These are phyloP conservation scores for Digitaria exilis DNA, from an alignment of 202 grass and related monocot genomes.

Conservation along the genomic window DNA sequence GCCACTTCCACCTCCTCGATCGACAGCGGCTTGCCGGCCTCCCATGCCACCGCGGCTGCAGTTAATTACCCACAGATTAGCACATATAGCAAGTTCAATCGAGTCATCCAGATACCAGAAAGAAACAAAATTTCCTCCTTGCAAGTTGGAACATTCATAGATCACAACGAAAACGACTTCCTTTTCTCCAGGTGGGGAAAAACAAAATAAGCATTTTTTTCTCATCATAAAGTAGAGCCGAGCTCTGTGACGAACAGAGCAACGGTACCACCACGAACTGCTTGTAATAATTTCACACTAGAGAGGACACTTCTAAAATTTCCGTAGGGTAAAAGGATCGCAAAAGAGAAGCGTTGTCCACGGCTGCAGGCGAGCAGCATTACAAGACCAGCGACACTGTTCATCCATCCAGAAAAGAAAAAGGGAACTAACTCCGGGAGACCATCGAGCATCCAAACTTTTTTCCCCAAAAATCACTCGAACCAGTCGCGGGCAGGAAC, in stretches of 20 bases:
- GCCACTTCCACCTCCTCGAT: constrained; percentile 95
- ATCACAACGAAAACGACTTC: neutral
- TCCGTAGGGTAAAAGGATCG: too few relatives aligned
- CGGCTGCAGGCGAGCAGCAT: neutral
- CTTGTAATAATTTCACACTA: neutral
- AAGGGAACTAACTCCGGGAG: too few relatives aligned
- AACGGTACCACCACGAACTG: neutral
- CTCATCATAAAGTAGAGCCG: neutral
- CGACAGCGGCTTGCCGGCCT: constrained; percentile 77
- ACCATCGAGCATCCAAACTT: neutral
- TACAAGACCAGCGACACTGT: neutral
- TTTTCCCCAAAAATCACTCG: neutral
- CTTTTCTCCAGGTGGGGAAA: neutral
- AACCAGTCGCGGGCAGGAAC: neutral
- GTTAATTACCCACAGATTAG: neutral
- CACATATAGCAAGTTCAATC: neutral
- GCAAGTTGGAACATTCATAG: neutral
- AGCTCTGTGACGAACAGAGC: too few relatives aligned
- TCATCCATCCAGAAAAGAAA: neutral
- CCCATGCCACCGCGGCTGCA: constrained; percentile 90
- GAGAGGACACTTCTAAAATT: too few relatives aligned
- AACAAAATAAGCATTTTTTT: neutral
- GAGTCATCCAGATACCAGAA: neutral
- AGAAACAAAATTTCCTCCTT: neutral
- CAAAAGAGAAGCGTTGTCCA: neutral